Evolutionary conservation across 2,329 filamentous ascomycete genomes (phyloP).

Genomic region (Fusarium sp.): DNA sequence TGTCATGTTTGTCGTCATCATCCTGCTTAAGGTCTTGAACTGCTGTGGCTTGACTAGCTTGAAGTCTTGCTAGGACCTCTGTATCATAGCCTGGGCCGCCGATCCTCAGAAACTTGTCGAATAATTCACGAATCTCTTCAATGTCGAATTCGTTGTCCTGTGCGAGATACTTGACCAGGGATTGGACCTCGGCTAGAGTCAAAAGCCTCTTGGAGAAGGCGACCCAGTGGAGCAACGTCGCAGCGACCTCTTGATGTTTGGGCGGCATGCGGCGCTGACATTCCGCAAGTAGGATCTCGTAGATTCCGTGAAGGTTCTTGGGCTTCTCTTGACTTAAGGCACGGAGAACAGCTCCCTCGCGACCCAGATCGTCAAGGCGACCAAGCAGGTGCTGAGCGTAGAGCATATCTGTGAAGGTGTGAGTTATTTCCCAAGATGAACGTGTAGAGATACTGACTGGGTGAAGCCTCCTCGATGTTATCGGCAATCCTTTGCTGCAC

Average conservation of each 20-base stretch:
- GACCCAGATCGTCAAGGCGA: slow-evolving; percentile 42
- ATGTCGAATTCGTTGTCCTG: slow-evolving; percentile 32
- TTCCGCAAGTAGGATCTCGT: slow-evolving; percentile 37
- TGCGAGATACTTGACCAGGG: slow-evolving; percentile 29
- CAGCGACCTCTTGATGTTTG: slow-evolving; percentile 26
- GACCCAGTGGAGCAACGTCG: slow-evolving; percentile 41
- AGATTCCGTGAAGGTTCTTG: slow-evolving; percentile 37
- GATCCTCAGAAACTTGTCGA: slow-evolving; percentile 39
- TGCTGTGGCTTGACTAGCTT: neutral
- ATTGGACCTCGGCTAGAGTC: slow-evolving; percentile 33
- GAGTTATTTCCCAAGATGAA: accelerated
- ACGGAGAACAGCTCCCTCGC: slow-evolving; percentile 46
- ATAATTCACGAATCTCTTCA: slow-evolving; percentile 40
- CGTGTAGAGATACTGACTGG: slow-evolving; percentile 37
- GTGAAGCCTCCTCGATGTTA: slow-evolving; percentile 42
- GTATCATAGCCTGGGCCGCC: slow-evolving; percentile 39
- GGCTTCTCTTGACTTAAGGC: slow-evolving; percentile 38
- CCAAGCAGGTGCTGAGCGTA: slow-evolving; percentile 48
- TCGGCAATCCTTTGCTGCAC: slow-evolving; percentile 43
- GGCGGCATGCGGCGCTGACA: slow-evolving; percentile 36
- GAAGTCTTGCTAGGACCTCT: slow-evolving; percentile 17
- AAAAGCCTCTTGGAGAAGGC: slow-evolving; percentile 38
- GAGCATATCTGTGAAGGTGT: slow-evolving; percentile 41
- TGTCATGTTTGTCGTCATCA: slow-evolving; percentile 11
- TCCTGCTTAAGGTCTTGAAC: slow-evolving; percentile 33